Conservation (phyloP, 495 filamentous ascomycete genomes). For the Penicillium pulvis region DNA sequence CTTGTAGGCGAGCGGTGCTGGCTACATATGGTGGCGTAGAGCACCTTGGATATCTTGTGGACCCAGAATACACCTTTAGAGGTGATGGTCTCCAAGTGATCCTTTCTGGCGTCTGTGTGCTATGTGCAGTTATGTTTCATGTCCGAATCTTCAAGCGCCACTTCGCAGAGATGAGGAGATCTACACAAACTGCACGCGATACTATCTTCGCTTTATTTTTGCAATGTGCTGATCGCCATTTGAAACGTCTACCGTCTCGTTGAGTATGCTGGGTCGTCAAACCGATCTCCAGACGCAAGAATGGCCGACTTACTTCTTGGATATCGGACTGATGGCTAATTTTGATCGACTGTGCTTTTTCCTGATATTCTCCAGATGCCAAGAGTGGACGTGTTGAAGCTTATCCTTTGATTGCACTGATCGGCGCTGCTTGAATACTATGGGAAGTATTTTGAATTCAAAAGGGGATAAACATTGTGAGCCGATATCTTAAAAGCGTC, state of each 20-base stretch:
- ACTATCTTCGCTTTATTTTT: conserved; percentile 6
- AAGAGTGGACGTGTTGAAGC: background rate
- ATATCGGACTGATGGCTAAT: conserved; percentile 57
- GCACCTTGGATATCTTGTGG: conserved; percentile 4
- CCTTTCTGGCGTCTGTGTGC: conserved; percentile 58
- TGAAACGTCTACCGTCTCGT: conserved; percentile 59
- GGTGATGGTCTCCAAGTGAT: conserved; percentile 62
- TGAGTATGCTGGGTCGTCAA: too few species aligned
- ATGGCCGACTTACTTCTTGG: conserved; percentile 53
- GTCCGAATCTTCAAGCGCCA: conserved; percentile 29
- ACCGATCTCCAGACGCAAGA: conserved; percentile 54
- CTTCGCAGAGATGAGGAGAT: conserved; percentile 23
- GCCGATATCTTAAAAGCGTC: too few species aligned
- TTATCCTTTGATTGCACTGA: too few species aligned
- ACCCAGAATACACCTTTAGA: conserved; percentile 48
- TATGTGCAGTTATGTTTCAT: conserved; percentile 37
- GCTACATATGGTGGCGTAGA: background rate
- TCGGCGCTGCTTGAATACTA: too few species aligned
- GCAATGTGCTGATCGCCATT: conserved; percentile 42
- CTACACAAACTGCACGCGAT: background rate
- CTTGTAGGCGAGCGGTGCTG: conserved; percentile 54
- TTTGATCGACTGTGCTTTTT: conserved; percentile 10
- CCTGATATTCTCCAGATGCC: conserved; percentile 14
- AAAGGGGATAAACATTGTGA: too few species aligned
- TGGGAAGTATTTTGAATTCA: too few species aligned